Evolutionary conservation across 345 rosid species (phyloP).

Genomic region (Salix arbutifolia): DNA sequence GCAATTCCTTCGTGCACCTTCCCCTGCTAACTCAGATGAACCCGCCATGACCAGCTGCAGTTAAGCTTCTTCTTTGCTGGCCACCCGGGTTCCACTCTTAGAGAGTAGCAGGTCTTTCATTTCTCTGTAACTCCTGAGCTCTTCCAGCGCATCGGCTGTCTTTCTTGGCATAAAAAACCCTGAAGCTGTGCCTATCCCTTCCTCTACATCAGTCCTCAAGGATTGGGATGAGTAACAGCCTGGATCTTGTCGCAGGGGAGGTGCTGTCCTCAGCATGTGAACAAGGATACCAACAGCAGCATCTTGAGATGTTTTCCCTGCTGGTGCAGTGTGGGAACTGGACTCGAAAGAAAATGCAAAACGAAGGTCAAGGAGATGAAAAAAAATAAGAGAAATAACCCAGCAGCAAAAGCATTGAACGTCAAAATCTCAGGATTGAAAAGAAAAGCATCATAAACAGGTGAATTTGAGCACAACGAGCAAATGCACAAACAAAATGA

Average conservation of each 20-base stretch:
- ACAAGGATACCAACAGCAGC: slow-evolving; percentile 92
- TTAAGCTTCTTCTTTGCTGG: slow-evolving; percentile 33
- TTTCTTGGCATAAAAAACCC: slow-evolving; percentile 65
- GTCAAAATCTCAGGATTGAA: not conserved
- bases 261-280: slow-evolving; percentile 74
- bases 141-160: slow-evolving; percentile 74
- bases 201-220: slow-evolving; percentile 42
- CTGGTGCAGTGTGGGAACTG: slow-evolving; percentile 36
- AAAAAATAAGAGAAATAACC: not conserved
- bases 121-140: slow-evolving; percentile 71
- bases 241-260: slow-evolving; percentile 69
- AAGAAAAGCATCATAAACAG: not conserved
- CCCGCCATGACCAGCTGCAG: not conserved
- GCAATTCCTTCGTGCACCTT: not conserved
- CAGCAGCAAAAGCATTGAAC: not conserved
- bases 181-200: slow-evolving; percentile 52
- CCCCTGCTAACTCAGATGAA: not conserved
- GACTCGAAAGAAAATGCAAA: slow-evolving; percentile 9
- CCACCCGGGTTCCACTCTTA: slow-evolving; percentile 56
- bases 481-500: not conserved
- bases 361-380: not conserved
- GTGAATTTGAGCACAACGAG: not conserved
- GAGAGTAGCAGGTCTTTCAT: slow-evolving; percentile 77
- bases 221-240: slow-evolving; percentile 56
- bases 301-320: slow-evolving; percentile 64